A percentile compares a stretch with the other conserved stretches of the same genome.
Evolutionary conservation across 164 flowering plant genomes (phyloP).

Genomic region (Warburgia ugandensis): DNA sequence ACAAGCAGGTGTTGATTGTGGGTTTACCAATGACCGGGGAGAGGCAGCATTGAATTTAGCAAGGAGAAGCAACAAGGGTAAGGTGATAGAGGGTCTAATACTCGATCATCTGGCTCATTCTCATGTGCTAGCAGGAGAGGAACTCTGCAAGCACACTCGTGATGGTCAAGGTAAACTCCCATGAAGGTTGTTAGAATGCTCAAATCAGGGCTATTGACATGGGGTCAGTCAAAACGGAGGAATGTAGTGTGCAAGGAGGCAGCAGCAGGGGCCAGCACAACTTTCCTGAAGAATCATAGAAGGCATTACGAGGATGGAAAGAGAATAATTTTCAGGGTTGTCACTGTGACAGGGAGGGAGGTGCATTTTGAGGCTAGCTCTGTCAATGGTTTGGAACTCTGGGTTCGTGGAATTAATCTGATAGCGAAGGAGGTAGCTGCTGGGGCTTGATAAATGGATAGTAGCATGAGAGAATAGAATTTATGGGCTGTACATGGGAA

Average conservation of each 20-base stretch:
- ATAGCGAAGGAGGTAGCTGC: constrained; percentile 29
- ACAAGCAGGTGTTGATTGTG: constrained; percentile 38
- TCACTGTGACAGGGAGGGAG: constrained; percentile 51
- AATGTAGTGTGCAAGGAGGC: constrained; percentile 58
- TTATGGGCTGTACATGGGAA: too few species aligned
- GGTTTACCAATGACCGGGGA: constrained; percentile 32
- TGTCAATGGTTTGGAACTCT: constrained; percentile 41
- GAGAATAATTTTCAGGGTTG: constrained; percentile 45
- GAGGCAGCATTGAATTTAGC: constrained; percentile 57
- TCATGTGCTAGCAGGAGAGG: constrained; percentile 50
- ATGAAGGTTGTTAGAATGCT: constrained; percentile 40
- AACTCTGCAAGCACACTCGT: constrained; percentile 9
- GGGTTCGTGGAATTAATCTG: constrained; percentile 68
- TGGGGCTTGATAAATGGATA: constrained; percentile 4
- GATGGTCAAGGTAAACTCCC: constrained; percentile 23
- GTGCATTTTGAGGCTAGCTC: constrained; percentile 64
- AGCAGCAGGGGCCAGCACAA: constrained; percentile 41
- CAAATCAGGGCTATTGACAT: constrained; percentile 35
- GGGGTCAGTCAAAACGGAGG: constrained; percentile 55
- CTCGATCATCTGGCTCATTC: constrained; percentile 46
- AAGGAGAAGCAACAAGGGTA: constrained; percentile 17
- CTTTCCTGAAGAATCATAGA: constrained; percentile 29
- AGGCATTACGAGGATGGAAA: constrained; percentile 29
- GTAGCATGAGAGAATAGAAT: too few species aligned
- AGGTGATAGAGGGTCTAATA: constrained; percentile 38